Evolutionary conservation across 495 filamentous ascomycete species (phyloP), one percentile per base, ranked within the genome.

Genomic region (Talaromyces nanjingensis): DNA sequence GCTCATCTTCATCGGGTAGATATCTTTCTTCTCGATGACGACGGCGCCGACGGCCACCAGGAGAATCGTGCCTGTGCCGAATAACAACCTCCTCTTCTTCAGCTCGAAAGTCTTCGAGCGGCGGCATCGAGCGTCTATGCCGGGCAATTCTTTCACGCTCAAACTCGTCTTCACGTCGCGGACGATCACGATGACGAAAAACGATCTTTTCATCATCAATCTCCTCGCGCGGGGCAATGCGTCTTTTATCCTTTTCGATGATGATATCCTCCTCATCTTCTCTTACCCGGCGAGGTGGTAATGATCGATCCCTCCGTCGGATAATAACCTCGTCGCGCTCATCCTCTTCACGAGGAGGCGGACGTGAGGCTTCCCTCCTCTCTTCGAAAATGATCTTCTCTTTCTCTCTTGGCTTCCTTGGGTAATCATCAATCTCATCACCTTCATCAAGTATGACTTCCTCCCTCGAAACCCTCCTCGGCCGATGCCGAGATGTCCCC

Each of bases 311-410:
- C 22, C 65, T 39, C 24, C 59, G 63, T 6, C 64, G 61, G n/a
- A 70, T 65, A 20, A 64, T 65, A 14, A 71, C 63, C 9, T 73
- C 70, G 11, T 75, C 72, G 14, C 57, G 57, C 57, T 59, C 34
- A 39, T 20, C 57, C 47, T 69, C 65, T 34, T 68, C 63, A 71
- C 66, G 55, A 72, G 68, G 25, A 63, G 62, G 33, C 0, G 33
- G 53, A 16, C 22, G 53, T n/a, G 22, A 56, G 4, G 18, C 11
- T 9, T 14, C 49, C 11, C 53, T 56, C 11, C 53, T 24, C 53
- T 60, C 66, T 70, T 52, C 72, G 69, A 31, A 70, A 70, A 37
- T 65, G 54, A 60, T 52, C 52, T 65, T 31, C 37, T 61, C 59
- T 49, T 31, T 61, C 16, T 49, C 59, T n/a, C 20, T 39, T 27